Conservation (phyloP, 768 basidiomycete species). For the Suillus alpinus region DNA sequence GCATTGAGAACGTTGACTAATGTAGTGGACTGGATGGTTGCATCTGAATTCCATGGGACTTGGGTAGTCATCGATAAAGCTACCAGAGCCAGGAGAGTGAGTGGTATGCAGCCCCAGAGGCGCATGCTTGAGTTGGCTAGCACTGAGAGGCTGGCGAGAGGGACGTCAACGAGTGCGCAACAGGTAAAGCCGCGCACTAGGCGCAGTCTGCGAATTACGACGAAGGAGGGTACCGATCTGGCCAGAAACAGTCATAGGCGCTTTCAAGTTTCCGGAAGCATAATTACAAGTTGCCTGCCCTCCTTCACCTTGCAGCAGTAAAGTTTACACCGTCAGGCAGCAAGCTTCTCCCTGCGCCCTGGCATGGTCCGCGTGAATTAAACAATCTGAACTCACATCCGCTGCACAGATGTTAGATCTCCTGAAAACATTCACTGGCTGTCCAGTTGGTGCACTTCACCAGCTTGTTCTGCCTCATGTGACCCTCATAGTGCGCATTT, state of each 20-base stretch:
- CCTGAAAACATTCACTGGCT: conserved; percentile 42
- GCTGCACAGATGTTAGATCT: conserved; percentile 45
- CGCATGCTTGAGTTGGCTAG: conserved; percentile 24
- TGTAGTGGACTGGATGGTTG: conserved; percentile 43
- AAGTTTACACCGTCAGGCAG: not conserved
- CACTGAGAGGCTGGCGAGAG: conserved; percentile 7
- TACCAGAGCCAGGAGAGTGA: conserved; percentile 30
- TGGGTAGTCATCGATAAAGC: conserved; percentile 19
- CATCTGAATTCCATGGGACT: conserved; percentile 19
- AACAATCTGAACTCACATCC: conserved; percentile 4
- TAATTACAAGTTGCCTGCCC: not conserved
- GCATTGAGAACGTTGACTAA: conserved; percentile 75
- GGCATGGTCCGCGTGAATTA: not conserved
- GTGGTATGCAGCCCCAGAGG: conserved; percentile 31
- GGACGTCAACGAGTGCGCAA: not conserved
- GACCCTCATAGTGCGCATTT: conserved; percentile 53
- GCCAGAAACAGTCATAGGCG: not conserved
- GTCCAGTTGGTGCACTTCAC: conserved; percentile 53
- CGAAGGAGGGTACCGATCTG: not conserved
- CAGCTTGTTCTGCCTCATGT: conserved; percentile 55
- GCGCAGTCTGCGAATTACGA: conserved; percentile 2
- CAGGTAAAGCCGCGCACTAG: not conserved
- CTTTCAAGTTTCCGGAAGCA: not conserved
- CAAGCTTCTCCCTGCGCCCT: not conserved
- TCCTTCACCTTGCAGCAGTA: not conserved